These are phyloP conservation scores for Talaromyces amestolkiae DNA, from an alignment of 2,329 filamentous ascomycete species.

Conservation along the genomic window DNA sequence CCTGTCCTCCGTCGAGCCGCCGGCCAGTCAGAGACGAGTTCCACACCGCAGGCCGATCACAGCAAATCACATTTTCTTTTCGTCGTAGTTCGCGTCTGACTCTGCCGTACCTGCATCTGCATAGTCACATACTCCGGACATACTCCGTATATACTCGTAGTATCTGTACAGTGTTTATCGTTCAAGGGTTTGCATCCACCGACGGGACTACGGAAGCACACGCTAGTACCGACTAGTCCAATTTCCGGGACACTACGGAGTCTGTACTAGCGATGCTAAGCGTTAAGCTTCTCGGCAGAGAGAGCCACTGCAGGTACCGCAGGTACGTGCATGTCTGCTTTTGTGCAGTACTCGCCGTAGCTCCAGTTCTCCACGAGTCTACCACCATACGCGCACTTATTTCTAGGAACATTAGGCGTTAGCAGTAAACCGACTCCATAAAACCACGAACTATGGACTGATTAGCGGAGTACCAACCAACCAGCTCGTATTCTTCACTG, in stretches of 20 bases:
- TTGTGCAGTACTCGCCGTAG: not conserved
- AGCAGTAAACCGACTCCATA: not conserved
- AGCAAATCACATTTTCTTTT: not conserved
- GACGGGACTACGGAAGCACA: not conserved
- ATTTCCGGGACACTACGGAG: not conserved
- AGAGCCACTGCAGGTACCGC: conserved; percentile 7
- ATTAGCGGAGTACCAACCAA: not conserved
- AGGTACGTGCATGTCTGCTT: not conserved
- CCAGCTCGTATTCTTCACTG: not conserved
- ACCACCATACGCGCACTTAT: not conserved
- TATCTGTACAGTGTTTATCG: not conserved
- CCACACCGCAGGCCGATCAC: conserved; percentile 8
- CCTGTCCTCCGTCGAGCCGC: not conserved
- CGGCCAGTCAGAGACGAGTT: conserved; percentile 5
- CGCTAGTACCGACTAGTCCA: not conserved
- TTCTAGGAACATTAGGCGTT: not conserved
- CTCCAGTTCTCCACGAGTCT: not conserved
- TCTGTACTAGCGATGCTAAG: not conserved
- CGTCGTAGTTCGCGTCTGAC: not conserved
- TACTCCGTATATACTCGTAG: no score
- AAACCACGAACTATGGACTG: not conserved
- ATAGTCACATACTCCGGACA: no score
- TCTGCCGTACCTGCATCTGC: not conserved
- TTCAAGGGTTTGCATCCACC: not conserved
- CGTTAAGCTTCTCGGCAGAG: conserved; percentile 6